Base-by-base conservation (phyloP, 805 yeast species). In the Cyberlindnera xishuangbannaensis region DNA sequence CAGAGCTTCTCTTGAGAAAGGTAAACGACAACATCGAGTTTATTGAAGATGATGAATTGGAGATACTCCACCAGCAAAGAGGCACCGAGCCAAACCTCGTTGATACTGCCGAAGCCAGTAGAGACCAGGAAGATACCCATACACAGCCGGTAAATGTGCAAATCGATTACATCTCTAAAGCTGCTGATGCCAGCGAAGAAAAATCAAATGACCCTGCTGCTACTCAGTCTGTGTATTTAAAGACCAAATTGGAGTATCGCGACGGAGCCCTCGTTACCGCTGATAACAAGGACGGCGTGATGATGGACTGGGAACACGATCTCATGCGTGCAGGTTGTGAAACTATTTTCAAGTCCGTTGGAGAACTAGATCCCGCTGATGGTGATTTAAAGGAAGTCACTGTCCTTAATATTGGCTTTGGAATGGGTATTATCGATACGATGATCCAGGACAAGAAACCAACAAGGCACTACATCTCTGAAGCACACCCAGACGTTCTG, bases 221-320 rank as follows among this genome's bases (percentile, higher is more conserved):
- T 31, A 67, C 76, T 39, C 87, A 82, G 40, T 55, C 64, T 3
- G 69, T 82, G 0, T 88, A 78, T 49, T 64, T 88, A 27, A 59
- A 69, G 10, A 73, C 88, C 4, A 67, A 78, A 48, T 62, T 88
- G 17, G 77, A 75, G 45, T 88, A 84, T 53, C 69, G 64, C 25
- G 80, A 78, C 39, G 71, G 67, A 33, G 78, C 92, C 0, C 64
- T 88, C 17, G 63, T 85, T 17, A 90, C 97, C 1, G 67, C 74
- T 39, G 79, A 75, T 16, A 64, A 79, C 32, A 41, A 41, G 18
- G 97, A 88, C 50, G 97, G 96, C 13, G 97, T 88, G 3, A 88
- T 88, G 97, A 88, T 88, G 97, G 82, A 81, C 47, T 88, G 97
- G 97, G 97, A 88, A 55, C 69, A 76, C 5, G 73, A 76, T 15